Evolutionary conservation across 306 rosid genomes (phyloP).

Genomic region (peach (Prunus persica)): Prunus_persica_NCBIv2 NC_034011.1:19112001-19112500

Average conservation of each 20-base stretch:
- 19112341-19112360: not conserved
- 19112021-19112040: conserved; percentile 26
- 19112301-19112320: not conserved
- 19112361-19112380: not conserved
- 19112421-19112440: conserved; percentile 37
- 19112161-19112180: conserved; percentile 27
- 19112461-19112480: conserved; percentile 31
- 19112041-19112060: conserved; percentile 38
- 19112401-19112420: not conserved
- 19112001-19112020: conserved; percentile 22
- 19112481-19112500: conserved; percentile 32
- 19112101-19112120: conserved; percentile 24
- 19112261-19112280: conserved; percentile 38
- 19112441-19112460: conserved; percentile 29
- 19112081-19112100: conserved; percentile 36
- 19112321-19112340: not conserved
- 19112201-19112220: conserved; percentile 20
- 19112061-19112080: conserved; percentile 32
- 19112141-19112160: conserved; percentile 20
- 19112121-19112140: conserved; percentile 31
- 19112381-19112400: conserved; percentile 3
- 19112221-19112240: conserved; percentile 29
- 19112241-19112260: conserved; percentile 33
- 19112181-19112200: conserved; percentile 26
- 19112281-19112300: conserved; percentile 2